Evolutionary conservation across 371 early-diverging fungal genomes (phyloP).

Genomic region (Parasitella parasitica): DNA sequence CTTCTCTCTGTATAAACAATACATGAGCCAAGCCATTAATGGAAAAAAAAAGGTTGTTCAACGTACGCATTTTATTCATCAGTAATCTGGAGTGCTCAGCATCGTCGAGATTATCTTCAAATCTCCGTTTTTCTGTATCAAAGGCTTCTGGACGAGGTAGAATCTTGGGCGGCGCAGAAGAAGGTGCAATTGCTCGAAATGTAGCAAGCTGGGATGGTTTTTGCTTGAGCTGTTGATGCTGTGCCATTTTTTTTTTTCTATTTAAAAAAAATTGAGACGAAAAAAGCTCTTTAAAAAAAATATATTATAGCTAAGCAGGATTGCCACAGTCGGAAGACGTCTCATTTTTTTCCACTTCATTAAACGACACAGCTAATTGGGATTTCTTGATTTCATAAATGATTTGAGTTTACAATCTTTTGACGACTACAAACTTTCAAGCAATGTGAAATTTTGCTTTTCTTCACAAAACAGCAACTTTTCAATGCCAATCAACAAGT

Average conservation of each 20-base stretch:
- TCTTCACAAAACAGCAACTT: too few relatives aligned
- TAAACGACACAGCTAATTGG: too few relatives aligned
- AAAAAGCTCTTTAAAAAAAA: background rate
- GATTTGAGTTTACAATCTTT: too few relatives aligned
- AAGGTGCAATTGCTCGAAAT: constrained; percentile 27
- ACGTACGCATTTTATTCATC: background rate
- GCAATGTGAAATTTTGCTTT: too few relatives aligned
- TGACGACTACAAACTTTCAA: too few relatives aligned
- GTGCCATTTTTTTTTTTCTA: constrained; percentile 1
- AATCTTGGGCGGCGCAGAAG: constrained; percentile 6
- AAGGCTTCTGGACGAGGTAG: constrained; percentile 11
- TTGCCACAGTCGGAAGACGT: too few relatives aligned
- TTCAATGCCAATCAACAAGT: too few relatives aligned
- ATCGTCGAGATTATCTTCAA: too few relatives aligned
- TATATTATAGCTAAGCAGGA: background rate
- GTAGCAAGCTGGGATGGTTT: background rate
- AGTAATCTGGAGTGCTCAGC: background rate
- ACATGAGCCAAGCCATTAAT: background rate
- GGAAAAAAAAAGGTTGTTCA: background rate
- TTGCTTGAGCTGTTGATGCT: background rate
- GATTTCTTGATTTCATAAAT: too few relatives aligned
- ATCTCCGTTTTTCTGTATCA: constrained; percentile 13
- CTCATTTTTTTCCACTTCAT: too few relatives aligned
- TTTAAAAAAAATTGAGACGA: background rate
- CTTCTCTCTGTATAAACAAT: background rate